These are phyloP conservation scores for Straminergon stramineum DNA, from an alignment of 225 moss, liverwort and hornwort species.

Conservation along the genomic window DNA sequence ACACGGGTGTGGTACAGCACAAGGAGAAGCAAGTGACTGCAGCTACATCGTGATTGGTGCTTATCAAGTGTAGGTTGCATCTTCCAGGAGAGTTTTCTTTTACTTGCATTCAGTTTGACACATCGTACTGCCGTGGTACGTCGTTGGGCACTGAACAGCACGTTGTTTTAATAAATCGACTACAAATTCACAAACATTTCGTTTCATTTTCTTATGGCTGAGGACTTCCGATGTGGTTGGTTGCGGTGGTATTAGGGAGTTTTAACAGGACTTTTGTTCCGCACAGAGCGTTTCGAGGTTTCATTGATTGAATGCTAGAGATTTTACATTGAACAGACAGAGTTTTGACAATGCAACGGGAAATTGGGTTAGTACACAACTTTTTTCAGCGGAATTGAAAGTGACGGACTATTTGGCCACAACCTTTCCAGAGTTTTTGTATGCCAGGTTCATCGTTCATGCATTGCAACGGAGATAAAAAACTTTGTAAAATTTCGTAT, in stretches of 20 bases:
- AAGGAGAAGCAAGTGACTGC: constrained; percentile 47
- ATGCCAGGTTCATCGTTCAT: no score
- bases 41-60: background rate
- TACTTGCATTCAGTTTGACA: background rate
- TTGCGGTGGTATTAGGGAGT: no score
- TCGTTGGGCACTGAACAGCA: background rate
- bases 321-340: background rate
- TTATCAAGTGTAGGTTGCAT: background rate
- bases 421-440: no score
- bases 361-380: background rate
- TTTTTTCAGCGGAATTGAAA: no score
- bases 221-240: no score
- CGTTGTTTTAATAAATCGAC: background rate
- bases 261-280: fast-evolving
- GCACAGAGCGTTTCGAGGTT: no score
- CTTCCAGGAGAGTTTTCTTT: background rate
- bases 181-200: no score
- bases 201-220: background rate
- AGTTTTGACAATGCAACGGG: background rate
- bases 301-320: no score
- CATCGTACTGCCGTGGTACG: background rate
- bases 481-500: background rate
- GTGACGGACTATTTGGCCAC: background rate
- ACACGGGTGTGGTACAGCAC: constrained; percentile 80
- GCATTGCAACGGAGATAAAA: background rate